Evolutionary conservation across 2,329 filamentous ascomycete genomes (phyloP), one percentile per base, ranked within the genome.

Genomic region (Cladosporium velox): DNA sequence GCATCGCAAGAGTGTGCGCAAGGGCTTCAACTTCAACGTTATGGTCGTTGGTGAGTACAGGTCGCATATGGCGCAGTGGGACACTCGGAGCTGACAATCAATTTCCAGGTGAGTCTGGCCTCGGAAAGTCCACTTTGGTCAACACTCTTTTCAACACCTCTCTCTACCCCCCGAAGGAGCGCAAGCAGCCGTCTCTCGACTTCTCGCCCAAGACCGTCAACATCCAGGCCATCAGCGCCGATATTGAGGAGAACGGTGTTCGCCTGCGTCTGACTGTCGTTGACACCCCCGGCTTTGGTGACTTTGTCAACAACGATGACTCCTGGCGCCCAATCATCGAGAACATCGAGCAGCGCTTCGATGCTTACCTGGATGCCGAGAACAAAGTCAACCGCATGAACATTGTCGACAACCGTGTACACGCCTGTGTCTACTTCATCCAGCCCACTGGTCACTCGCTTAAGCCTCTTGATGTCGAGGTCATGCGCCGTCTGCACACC

Each of bases 311-410:
- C 90, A 99, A 99, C 79, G 95, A 98, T 76, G 95, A 98, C 82
- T 99, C 95, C 32, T 99, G 95, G 95, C 89, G 95, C 77, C 95
- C 95, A 66, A 99, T 99, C 82, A 90, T 97, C 75, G 95, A 99
- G 86, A 98, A 98, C 86, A 98, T 99, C 76, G 95, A 99, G 86
- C 93, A 97, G 86, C 91, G 95, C 73, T 99, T 95, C 77, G 95
- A 99, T 81, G 93, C 95, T 64, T 99, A 98, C 81, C 87, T 99
- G 67, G 95, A 99, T 82, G 94, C 95, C 55, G 95, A 99, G 87
- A 99, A 99, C 89, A 99, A 98, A 88, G 93, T 99, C 80, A 99
- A 99, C 86, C 92, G 95, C 76, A 97, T 97, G 90, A 99, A 99
- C 87, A 98, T 98, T 80, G 91, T 99, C 70, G 95, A 99, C 84